These are phyloP conservation scores for Colletotrichum sp. DNA, from an alignment of 2,329 filamentous ascomycete species.

Conservation along the genomic window DNA sequence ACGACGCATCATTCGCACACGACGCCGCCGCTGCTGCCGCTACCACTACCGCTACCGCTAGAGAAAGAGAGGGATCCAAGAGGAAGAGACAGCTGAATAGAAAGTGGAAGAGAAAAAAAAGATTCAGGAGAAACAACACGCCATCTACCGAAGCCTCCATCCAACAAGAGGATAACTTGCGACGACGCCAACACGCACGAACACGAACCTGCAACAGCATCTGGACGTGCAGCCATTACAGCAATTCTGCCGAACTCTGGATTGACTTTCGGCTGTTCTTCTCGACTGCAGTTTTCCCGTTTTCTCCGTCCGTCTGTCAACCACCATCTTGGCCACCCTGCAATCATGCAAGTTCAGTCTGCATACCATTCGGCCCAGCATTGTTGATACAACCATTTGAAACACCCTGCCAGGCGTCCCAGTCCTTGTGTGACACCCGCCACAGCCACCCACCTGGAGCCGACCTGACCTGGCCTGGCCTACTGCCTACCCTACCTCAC, in stretches of 20 bases:
- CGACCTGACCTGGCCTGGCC: neutral
- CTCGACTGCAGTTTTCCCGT: neutral
- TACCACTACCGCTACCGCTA: neutral
- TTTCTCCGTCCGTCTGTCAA: neutral
- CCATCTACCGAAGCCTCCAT: neutral
- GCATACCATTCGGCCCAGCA: constrained; percentile 24
- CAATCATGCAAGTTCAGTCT: constrained; percentile 24
- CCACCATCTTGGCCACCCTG: constrained; percentile 12
- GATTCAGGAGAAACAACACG: neutral
- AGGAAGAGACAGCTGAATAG: neutral
- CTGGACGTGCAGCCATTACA: neutral
- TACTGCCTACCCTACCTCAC: too few relatives aligned
- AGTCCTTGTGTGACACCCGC: constrained; percentile 19
- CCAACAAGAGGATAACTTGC: constrained; percentile 1
- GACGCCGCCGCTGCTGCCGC: neutral
- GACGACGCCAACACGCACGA: constrained; percentile 7
- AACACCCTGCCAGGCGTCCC: constrained; percentile 24
- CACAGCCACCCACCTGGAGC: constrained; percentile 15
- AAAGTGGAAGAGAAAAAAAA: neutral
- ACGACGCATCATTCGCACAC: constrained; percentile 9
- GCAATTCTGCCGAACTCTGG: constrained; percentile 3
- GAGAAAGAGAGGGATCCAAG: neutral
- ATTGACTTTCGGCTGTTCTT: neutral
- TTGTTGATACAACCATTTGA: constrained; percentile 31
- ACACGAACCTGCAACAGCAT: neutral